Conservation (phyloP, 1,284 basidiomycete genomes). For the Hypsizygus ulmarius region DNA sequence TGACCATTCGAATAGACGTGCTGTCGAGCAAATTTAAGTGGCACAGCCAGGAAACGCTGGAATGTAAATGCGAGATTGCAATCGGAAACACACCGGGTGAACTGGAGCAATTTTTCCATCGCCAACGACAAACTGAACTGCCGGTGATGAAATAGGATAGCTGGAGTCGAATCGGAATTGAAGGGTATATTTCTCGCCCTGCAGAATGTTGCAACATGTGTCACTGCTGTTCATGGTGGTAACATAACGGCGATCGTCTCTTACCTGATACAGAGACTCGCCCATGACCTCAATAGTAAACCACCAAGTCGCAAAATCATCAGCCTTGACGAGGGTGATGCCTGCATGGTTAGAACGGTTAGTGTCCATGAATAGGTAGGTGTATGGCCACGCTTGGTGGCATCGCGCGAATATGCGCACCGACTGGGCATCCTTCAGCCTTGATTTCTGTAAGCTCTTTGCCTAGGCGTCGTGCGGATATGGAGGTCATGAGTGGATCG, state of each 20-base stretch:
- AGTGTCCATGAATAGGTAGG: constrained; percentile 2
- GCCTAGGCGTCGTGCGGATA: constrained; percentile 61
- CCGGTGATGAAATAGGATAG: constrained; percentile 82
- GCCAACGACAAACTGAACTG: constrained; percentile 75
- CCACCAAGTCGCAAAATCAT: constrained; percentile 72
- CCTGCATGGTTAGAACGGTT: constrained; percentile 38
- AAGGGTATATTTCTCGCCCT: constrained; percentile 75
- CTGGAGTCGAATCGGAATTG: constrained; percentile 74
- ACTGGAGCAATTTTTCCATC: constrained; percentile 60
- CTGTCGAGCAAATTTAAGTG: constrained; percentile 32
- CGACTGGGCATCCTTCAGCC: constrained; percentile 68
- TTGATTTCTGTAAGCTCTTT: constrained; percentile 76
- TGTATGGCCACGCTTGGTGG: background rate
- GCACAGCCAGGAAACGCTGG: constrained; percentile 15
- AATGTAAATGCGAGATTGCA: constrained; percentile 1
- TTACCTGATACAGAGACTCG: constrained; percentile 66
- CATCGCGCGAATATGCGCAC: constrained; percentile 30
- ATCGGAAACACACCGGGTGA: constrained; percentile 61
- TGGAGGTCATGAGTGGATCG: constrained; percentile 49
- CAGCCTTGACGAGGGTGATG: constrained; percentile 65
- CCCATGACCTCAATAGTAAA: constrained; percentile 78
- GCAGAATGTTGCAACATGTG: constrained; percentile 21
- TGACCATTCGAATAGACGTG: constrained; percentile 86
- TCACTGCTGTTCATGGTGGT: background rate
- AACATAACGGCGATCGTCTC: background rate